Base-by-base conservation (phyloP, 1,139 yeast species). In the Blastobotrys apis region DNA sequence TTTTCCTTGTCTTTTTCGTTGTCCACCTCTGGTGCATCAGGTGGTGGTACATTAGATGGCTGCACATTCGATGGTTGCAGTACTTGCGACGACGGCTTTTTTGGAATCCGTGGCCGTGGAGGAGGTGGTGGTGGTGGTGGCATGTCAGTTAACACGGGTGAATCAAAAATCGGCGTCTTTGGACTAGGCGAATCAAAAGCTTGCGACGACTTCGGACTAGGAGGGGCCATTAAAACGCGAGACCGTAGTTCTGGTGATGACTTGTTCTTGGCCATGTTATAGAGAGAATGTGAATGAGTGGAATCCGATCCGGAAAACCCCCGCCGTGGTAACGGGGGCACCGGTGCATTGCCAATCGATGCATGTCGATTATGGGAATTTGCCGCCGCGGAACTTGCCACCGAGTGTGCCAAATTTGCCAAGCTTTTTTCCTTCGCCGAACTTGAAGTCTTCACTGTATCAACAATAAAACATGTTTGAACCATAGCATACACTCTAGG, bases 181-280 rank as follows among this genome's bases (percentile, higher is more conserved):
- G n/a, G n/a, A n/a, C n/a, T n/a, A n/a, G n/a, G n/a, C n/a, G n/a
- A n/a, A n/a, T n/a, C n/a, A n/a, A n/a, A n/a, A n/a, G n/a, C n/a
- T n/a, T n/a, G n/a, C n/a, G n/a, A n/a, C n/a, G n/a, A n/a, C n/a
- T n/a, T n/a, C n/a, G n/a, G n/a, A n/a, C n/a, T n/a, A n/a, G n/a
- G n/a, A n/a, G n/a, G n/a, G n/a, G n/a, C n/a, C n/a, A n/a, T n/a
- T n/a, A n/a, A n/a, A n/a, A 21, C 30, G 9, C 37, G 15, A 10
- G 26, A 23, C 16, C 43, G 45, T 25, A 49, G 37, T 21, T 49
- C 52, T 13, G 53, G 51, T 4, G 47, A 39, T 9, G 52, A 49
- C 27, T 37, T 47, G 43, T 48, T 50, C n/a, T n/a, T 30, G 13
- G n/a, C n/a, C n/a, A 10, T 30, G 33, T 8, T 30, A 8, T 6